Evolutionary conservation across 805 yeast genomes (phyloP).

Genomic region (Nakazawaea holstii): DNA sequence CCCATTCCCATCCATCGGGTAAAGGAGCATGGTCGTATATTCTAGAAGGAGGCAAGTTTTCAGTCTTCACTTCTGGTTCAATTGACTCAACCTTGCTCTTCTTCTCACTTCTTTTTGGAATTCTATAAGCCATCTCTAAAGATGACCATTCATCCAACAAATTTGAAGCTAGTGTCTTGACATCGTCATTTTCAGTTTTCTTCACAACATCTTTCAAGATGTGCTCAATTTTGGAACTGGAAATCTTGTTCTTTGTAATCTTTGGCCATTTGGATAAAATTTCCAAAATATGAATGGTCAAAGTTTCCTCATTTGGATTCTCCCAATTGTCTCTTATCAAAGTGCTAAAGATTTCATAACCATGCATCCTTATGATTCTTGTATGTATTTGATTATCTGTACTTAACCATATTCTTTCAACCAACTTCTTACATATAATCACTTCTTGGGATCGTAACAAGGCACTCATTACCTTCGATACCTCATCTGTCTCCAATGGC

Average conservation of each 20-base stretch:
- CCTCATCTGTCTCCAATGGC: conserved; percentile 52
- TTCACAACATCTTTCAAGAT: conserved; percentile 41
- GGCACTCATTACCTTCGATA: conserved; percentile 75
- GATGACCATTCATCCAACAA: conserved; percentile 66
- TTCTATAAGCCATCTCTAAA: conserved; percentile 78
- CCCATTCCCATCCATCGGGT: conserved; percentile 66
- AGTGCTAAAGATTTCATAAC: conserved; percentile 71
- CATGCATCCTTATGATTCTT: conserved; percentile 73
- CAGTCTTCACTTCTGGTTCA: conserved; percentile 1
- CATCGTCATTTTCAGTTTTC: conserved; percentile 19
- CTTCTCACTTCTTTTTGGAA: conserved; percentile 52
- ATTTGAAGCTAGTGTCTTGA: conserved; percentile 31
- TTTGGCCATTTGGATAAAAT: conserved; percentile 63
- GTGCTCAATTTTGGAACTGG: conserved; percentile 66
- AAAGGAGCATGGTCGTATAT: conserved; percentile 28
- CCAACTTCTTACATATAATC: conserved; percentile 56
- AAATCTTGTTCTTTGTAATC: conserved; percentile 68
- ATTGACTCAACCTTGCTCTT: conserved; percentile 12
- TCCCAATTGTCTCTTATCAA: conserved; percentile 37
- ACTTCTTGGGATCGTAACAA: conserved; percentile 71
- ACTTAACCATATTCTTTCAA: conserved; percentile 60
- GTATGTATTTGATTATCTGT: conserved; percentile 45
- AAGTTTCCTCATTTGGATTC: conserved; percentile 25
- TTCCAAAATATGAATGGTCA: conserved; percentile 45
- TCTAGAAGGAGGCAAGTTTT: conserved; percentile 3